Conservation (phyloP, 768 basidiomycete genomes). For the Tylopilus rubrobrunneus region DNA sequence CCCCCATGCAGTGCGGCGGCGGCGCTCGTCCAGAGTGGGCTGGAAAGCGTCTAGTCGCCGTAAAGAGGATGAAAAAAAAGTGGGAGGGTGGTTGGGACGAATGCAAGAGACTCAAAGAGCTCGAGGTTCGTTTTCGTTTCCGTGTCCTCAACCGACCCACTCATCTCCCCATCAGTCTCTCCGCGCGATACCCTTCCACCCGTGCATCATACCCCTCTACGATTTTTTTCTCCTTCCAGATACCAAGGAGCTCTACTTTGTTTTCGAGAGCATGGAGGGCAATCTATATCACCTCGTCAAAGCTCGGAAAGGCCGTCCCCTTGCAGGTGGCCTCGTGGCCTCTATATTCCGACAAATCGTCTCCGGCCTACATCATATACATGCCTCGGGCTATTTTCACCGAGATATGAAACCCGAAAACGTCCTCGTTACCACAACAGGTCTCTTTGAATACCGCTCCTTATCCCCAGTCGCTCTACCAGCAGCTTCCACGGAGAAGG, state of each 20-base stretch:
- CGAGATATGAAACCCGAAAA: constrained; percentile 99
- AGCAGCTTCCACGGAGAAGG: constrained; percentile 73
- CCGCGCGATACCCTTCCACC: constrained; percentile 90
- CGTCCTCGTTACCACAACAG: constrained; percentile 95
- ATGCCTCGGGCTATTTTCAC: constrained; percentile 92
- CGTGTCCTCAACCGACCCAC: constrained; percentile 9
- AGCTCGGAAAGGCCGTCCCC: constrained; percentile 87
- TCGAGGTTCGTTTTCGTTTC: constrained; percentile 62
- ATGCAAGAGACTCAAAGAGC: constrained; percentile 91
- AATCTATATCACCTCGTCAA: constrained; percentile 99
- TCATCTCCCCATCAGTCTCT: constrained; percentile 63
- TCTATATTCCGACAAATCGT: constrained; percentile 94
- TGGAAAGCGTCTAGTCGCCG: constrained; percentile 91
- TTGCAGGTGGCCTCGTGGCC: constrained; percentile 95
- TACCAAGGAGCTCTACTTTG: constrained; percentile 96
- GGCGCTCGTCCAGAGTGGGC: constrained; percentile 92
- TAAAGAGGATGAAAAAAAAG: constrained; percentile 97
- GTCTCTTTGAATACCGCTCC: constrained; percentile 85
- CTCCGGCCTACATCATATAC: constrained; percentile 88
- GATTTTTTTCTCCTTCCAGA: constrained; percentile 98
- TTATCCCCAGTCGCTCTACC: constrained; percentile 66
- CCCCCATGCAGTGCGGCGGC: constrained; percentile 94
- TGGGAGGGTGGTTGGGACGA: constrained; percentile 99
- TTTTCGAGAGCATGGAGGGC: constrained; percentile 99
- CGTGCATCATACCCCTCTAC: constrained; percentile 97